Percentiles rank a stretch among this genome's conserved stretches.
Evolutionary conservation across 2,329 filamentous ascomycete genomes (phyloP).

Genomic region (Colletotrichum sp.): DNA sequence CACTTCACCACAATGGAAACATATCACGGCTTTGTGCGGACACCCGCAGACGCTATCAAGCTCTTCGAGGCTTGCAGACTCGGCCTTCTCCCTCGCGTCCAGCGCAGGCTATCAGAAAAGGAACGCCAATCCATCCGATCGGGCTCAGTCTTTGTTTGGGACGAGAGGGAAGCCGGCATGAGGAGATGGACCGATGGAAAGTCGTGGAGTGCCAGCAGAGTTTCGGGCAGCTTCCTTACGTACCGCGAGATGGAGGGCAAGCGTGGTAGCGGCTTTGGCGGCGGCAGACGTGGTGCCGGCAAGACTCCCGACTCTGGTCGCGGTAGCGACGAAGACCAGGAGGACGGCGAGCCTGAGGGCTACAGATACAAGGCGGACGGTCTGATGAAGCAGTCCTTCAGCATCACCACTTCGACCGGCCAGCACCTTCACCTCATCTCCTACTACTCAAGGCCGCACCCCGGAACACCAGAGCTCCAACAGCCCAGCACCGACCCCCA

Average conservation of each 20-base stretch:
- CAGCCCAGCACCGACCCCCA: constrained; percentile 83
- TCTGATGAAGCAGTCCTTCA: constrained; percentile 99
- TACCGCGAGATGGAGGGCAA: constrained; percentile 99
- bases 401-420: constrained; percentile 87
- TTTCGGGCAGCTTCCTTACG: constrained; percentile 96
- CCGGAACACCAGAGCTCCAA: constrained; percentile 73
- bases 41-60: constrained; percentile 95
- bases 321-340: constrained; percentile 84
- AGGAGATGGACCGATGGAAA: constrained; percentile 98
- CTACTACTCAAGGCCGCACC: constrained; percentile 86
- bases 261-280: constrained; percentile 78
- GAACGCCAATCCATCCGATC: constrained; percentile 95
- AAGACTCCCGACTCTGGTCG: constrained; percentile 86
- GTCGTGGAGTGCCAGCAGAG: constrained; percentile 97
- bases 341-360: constrained; percentile 84
- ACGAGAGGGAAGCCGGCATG: constrained; percentile 98
- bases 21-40: constrained; percentile 92
- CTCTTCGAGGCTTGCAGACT: constrained; percentile 97
- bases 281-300: constrained; percentile 61
- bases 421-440: constrained; percentile 98
- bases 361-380: constrained; percentile 96
- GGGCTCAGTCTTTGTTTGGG: constrained; percentile 99
- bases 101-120: constrained; percentile 92
- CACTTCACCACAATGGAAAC: constrained; percentile 79
- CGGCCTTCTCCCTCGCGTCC: constrained; percentile 87